Conservation (phyloP, 2,329 filamentous ascomycete genomes). For the Coleophoma eucalyptorum region DNA sequence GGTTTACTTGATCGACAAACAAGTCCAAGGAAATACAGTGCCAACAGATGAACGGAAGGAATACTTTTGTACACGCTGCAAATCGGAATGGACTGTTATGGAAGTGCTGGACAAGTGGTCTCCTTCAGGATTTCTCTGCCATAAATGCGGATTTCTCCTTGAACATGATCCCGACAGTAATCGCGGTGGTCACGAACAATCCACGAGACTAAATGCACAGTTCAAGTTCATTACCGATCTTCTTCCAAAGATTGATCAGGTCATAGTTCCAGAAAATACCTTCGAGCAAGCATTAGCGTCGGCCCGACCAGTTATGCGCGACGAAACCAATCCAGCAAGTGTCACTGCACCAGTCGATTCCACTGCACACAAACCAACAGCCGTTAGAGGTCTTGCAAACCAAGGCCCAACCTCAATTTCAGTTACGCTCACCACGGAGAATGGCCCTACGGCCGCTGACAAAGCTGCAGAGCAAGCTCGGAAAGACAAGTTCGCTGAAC, state of each 20-base stretch:
- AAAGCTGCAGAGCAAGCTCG: conserved; percentile 60
- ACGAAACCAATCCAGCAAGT: conserved; percentile 62
- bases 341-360: conserved; percentile 55
- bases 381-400: conserved; percentile 65
- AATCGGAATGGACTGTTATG: conserved; percentile 82
- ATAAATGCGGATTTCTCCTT: conserved; percentile 67
- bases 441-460: conserved; percentile 64
- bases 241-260: conserved; percentile 72
- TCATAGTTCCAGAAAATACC: conserved; percentile 68
- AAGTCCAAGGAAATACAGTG: conserved; percentile 79
- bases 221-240: conserved; percentile 76
- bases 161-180: conserved; percentile 63
- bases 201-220: conserved; percentile 72
- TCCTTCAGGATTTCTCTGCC: conserved; percentile 73
- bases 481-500: conserved; percentile 61
- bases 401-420: conserved; percentile 66
- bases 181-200: conserved; percentile 68
- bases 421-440: conserved; percentile 63
- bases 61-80: conserved; percentile 78
- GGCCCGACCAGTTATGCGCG: conserved; percentile 60
- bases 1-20: conserved; percentile 82
- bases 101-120: conserved; percentile 80
- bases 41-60: conserved; percentile 87
- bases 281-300: conserved; percentile 66
- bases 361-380: conserved; percentile 53